These are phyloP conservation scores for Puccinia polysora DNA, from an alignment of 1,284 basidiomycete genomes.

Conservation along the genomic window DNA sequence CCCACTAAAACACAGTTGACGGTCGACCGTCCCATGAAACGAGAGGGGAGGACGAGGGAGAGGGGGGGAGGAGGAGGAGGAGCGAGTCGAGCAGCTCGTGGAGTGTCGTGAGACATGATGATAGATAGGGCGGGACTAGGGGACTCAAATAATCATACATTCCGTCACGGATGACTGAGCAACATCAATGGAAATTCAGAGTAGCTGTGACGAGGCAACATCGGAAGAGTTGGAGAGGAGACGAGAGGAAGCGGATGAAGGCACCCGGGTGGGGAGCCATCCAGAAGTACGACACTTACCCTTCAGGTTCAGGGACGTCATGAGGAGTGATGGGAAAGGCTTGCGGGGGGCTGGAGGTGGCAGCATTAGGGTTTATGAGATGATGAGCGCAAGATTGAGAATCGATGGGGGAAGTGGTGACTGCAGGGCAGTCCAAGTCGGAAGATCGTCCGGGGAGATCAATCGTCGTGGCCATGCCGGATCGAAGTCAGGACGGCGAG, in stretches of 20 bases:
- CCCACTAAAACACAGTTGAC: not conserved
- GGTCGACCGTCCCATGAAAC: not conserved
- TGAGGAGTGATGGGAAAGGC: constrained; percentile 3
- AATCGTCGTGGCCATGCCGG: not conserved
- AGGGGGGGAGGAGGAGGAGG: not conserved
- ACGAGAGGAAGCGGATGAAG: not conserved
- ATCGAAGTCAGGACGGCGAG: not conserved
- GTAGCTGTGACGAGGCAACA: not conserved
- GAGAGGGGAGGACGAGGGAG: not conserved
- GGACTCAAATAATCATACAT: not conserved
- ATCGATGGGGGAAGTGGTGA: not conserved
- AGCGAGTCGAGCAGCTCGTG: not conserved
- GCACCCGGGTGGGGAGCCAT: not conserved
- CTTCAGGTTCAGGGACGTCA: not conserved
- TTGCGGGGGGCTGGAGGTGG: not conserved
- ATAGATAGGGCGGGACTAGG: not conserved
- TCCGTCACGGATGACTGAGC: not conserved
- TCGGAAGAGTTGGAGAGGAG: not conserved
- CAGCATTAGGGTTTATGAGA: not conserved
- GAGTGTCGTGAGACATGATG: not conserved
- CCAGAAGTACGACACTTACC: constrained; percentile 6
- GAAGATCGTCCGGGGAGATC: not conserved
- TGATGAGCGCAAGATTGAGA: not conserved
- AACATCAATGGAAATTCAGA: not conserved
- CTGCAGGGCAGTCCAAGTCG: not conserved